Base-by-base conservation (phyloP, 768 basidiomycete species). In the Terana coerulea region DNA sequence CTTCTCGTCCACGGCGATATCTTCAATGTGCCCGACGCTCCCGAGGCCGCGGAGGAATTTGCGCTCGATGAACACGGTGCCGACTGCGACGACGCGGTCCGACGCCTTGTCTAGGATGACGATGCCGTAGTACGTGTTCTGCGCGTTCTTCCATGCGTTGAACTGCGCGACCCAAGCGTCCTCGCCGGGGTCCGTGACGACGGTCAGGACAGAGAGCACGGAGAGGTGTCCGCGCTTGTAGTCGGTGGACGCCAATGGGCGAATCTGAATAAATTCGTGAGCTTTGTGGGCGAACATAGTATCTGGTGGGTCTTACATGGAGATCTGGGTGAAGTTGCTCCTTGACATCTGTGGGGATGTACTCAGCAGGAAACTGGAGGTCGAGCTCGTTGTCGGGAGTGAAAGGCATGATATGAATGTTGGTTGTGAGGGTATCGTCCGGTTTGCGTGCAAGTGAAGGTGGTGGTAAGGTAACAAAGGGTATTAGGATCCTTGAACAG, bases 11-110 rank as follows among this genome's bases (percentile, higher is more conserved):
- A 99, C 95, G 3, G 92, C 95, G 55, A 99, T 97, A 66, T 99
- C 97, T 70, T 99, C 97, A 56, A 99, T 94, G 64, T 99, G 97
- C 0, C 95, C 97, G 12, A 93, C 90, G 56, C 77, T 77, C 19
- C 91, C 91, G n/a, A 91, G 73, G 1, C 80, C 83, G 34, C 94
- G 79, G 36, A 94, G 72, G 77, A 98, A 98, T 73, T 99, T 98
- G 72, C 88, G 87, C 71, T 99, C 97, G 57, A 98, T 69, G 64
- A 98, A 82, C 48, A 97, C 73, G 6, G 83, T 79, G 17, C 95
- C 95, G 33, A 86, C 82, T 19, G 76, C 95, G 39, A 95, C 86
- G 64, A 99, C 84, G 58, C 73, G 71, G 73, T 97, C 91, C 1
- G 83, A 78, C 12, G 73, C 64, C 50, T 83, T 80, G 67, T 86